Evolutionary conservation across 441 rosid genomes (phyloP).

Genomic region (Melianthus villosus): DNA sequence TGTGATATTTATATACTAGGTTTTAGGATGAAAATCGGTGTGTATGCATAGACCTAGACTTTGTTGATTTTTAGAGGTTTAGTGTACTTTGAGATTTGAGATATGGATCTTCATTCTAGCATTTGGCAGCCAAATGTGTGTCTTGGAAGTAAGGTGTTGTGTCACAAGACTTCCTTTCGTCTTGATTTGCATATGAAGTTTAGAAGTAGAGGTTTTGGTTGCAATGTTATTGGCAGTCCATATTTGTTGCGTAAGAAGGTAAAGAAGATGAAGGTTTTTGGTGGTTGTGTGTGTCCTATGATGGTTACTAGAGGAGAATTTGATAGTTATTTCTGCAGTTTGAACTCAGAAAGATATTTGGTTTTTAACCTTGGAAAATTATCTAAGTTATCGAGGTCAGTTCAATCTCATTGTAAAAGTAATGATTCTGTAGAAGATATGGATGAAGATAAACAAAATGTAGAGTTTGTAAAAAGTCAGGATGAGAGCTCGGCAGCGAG

Average conservation of each 20-base stretch:
- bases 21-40: too few relatives aligned
- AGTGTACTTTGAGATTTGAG: too few relatives aligned
- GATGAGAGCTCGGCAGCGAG: slow-evolving; percentile 16
- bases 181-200: slow-evolving; percentile 17
- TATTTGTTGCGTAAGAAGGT: slow-evolving; percentile 11
- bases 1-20: too few relatives aligned
- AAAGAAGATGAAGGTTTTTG: slow-evolving; percentile 16
- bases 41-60: too few relatives aligned
- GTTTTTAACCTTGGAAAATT: slow-evolving; percentile 15
- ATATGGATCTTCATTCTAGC: slow-evolving; percentile 44
- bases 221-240: slow-evolving; percentile 16
- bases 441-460: slow-evolving; percentile 36
- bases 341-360: slow-evolving; percentile 12
- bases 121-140: slow-evolving; percentile 24
- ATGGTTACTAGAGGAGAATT: slow-evolving; percentile 17
- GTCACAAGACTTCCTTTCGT: slow-evolving; percentile 16
- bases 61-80: too few relatives aligned
- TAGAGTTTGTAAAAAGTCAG: slow-evolving; percentile 23
- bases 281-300: slow-evolving; percentile 17
- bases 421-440: slow-evolving; percentile 47
- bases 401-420: slow-evolving; percentile 32
- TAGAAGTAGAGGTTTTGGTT: slow-evolving; percentile 22
- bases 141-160: slow-evolving; percentile 18
- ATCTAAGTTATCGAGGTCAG: slow-evolving; percentile 18
- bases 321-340: slow-evolving; percentile 12